Base-by-base conservation (phyloP, 345 rosid genomes). In the Gynandropsis gynandra region DNA sequence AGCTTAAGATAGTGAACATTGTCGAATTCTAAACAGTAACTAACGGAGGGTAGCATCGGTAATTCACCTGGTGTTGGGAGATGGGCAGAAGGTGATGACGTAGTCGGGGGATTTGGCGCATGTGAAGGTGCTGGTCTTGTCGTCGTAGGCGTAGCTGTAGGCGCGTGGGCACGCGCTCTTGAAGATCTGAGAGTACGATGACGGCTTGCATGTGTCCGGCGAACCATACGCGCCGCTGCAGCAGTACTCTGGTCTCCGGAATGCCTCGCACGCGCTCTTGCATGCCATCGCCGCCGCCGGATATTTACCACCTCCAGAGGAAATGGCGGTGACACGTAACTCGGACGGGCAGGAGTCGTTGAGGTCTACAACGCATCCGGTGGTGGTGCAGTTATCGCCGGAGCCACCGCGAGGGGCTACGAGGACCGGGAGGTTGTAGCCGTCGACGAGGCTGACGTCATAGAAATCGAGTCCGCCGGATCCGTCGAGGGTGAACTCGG, bases 121-220 rank as follows among this genome's bases (percentile, higher is more conserved):
- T 8, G 97, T 92, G 79, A 92, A 92, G 68, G 98, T 93, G 51
- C 99, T 93, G 16, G 78, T 73, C 68, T 72, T 72, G 45, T 93
- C 99, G 63, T 93, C 99, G 52, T 88, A 93, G 4, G 99, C 99
- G 42, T 92, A 92, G 81, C 98, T 92, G 74, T 87, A 92, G 8
- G 98, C 98, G 51, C 54, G 72, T 19, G 96, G 98, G 16, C 97
- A 92, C 5, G 86, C 90, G 46, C 21, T 78, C 72, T 92, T 92
- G 53, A 92, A 92, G 4, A 65, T 54, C 72, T 58, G 56, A n/a
- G 98, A 81, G 61, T 85, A 92, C 4, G 79, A 54, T 6, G 95
- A 80, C 2, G 98, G 94, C 55, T 74, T 73, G 68, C 98, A 92
- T 13, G 76, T 73, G 38, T 79, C 86, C 7, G 97, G 97, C 4